phyloP scores from a whole-genome alignment of 208 protist genomes.

The Trypanosoma scelopori region DNA sequence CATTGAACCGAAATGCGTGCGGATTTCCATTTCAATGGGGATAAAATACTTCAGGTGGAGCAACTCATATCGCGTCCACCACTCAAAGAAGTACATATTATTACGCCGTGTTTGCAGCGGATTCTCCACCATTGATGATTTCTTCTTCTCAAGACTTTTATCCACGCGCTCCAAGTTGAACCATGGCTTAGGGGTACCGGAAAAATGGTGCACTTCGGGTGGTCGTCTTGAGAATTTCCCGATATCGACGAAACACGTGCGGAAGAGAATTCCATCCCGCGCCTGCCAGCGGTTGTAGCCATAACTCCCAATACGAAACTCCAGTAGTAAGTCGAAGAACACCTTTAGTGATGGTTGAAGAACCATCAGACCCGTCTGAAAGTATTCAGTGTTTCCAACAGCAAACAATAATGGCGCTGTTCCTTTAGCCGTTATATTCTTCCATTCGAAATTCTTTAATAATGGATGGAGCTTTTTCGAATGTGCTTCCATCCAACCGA shows the following conservation, averaged over 20 bases:
- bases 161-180: conserved; percentile 25
- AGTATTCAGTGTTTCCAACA: conserved; percentile 23
- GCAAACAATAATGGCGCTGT: conserved; percentile 19
- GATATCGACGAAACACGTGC: conserved; percentile 22
- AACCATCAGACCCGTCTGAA: conserved; percentile 31
- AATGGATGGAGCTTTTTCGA: not conserved
- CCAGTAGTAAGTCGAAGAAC: conserved; percentile 34
- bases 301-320: conserved; percentile 27
- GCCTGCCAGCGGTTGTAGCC: conserved; percentile 25
- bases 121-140: not conserved
- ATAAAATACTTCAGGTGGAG: conserved; percentile 26
- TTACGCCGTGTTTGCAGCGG: not conserved
- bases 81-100: conserved; percentile 10
- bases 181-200: conserved; percentile 32
- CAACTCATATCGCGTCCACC: conserved; percentile 31
- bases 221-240: not conserved
- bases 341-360: conserved; percentile 29
- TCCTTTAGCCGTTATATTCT: conserved; percentile 4
- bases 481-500: not conserved
- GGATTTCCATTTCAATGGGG: conserved; percentile 21
- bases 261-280: conserved; percentile 33
- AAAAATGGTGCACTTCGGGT: conserved; percentile 20
- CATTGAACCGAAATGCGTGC: not conserved
- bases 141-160: not conserved
- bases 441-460: not conserved